Conservation (phyloP, 139 green algal species). For the Yamagishiella unicocca region DNA sequence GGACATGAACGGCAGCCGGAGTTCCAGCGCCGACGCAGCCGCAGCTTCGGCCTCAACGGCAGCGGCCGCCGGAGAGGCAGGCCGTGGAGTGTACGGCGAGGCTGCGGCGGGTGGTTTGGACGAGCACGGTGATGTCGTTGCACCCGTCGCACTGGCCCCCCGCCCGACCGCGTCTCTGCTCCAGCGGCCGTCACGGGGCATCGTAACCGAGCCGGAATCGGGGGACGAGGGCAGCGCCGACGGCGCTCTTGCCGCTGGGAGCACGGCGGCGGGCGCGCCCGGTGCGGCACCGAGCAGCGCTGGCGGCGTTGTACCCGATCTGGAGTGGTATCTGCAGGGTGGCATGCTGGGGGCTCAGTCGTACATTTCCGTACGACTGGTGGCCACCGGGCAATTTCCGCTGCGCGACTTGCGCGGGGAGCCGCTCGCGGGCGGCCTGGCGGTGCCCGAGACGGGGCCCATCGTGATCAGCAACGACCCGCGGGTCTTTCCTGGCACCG, state of each 20-base stretch:
- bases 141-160: background rate
- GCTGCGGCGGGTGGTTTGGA: too few relatives aligned
- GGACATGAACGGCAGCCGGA: too few relatives aligned
- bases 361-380: conserved; percentile 20
- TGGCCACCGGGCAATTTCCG: background rate
- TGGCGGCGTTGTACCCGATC: too few relatives aligned
- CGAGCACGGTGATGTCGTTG: background rate
- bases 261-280: too few relatives aligned
- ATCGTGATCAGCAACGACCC: conserved; percentile 40
- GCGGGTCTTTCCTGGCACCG: conserved; percentile 28
- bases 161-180: background rate
- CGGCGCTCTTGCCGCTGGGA: too few relatives aligned
- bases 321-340: background rate
- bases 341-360: background rate
- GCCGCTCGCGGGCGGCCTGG: background rate
- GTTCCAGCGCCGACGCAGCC: too few relatives aligned
- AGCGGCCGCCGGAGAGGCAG: too few relatives aligned
- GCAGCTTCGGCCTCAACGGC: too few relatives aligned
- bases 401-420: background rate
- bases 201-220: background rate
- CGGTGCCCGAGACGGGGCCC: conserved; percentile 5
- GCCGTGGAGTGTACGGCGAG: too few relatives aligned
- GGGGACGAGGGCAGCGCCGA: too few relatives aligned
- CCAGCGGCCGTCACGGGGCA: background rate
- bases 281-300: too few relatives aligned